Evolutionary conservation across 2,329 filamentous ascomycete genomes (phyloP).

Genomic region (Paraconiothyrium sp.): DNA sequence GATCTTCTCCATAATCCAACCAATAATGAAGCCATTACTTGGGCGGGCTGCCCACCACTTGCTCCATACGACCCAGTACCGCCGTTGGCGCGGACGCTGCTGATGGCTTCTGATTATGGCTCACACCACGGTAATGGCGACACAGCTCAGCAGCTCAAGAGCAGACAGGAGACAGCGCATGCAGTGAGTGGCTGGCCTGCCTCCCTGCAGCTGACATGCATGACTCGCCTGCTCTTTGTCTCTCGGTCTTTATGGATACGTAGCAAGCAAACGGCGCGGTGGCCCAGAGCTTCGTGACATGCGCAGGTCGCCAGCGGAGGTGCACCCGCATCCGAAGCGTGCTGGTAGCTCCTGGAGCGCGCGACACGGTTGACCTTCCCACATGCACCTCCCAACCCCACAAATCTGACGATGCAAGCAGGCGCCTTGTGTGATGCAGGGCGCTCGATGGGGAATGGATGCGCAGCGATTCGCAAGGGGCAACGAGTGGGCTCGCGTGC

Average conservation of each 20-base stretch:
- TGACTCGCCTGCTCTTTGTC: constrained; percentile 2
- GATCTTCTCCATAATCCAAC: constrained; percentile 2
- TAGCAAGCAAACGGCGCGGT: constrained; percentile 17
- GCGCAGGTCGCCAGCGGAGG: neutral
- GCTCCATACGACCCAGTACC: neutral
- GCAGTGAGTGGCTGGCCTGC: constrained; percentile 4
- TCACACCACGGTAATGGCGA: constrained; percentile 5
- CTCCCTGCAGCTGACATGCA: constrained; percentile 16
- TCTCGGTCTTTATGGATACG: constrained; percentile 15
- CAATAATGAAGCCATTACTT: neutral
- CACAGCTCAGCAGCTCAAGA: neutral
- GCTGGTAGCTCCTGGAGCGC: neutral
- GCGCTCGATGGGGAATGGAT: constrained; percentile 31
- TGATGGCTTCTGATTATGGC: constrained; percentile 12
- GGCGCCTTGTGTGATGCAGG: constrained; percentile 33
- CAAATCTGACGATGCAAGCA: constrained; percentile 47
- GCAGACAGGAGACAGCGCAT: neutral
- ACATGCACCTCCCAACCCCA: constrained; percentile 30
- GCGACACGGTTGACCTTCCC: constrained; percentile 24
- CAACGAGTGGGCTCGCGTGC: constrained; percentile 43
- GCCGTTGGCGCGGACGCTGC: constrained; percentile 1
- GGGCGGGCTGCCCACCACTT: neutral
- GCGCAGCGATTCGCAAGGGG: constrained; percentile 25
- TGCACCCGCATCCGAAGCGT: constrained; percentile 41
- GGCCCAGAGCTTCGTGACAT: neutral